Conservation (phyloP, 2,329 filamentous ascomycete species). For the Calonectria ilicicola region DNA sequence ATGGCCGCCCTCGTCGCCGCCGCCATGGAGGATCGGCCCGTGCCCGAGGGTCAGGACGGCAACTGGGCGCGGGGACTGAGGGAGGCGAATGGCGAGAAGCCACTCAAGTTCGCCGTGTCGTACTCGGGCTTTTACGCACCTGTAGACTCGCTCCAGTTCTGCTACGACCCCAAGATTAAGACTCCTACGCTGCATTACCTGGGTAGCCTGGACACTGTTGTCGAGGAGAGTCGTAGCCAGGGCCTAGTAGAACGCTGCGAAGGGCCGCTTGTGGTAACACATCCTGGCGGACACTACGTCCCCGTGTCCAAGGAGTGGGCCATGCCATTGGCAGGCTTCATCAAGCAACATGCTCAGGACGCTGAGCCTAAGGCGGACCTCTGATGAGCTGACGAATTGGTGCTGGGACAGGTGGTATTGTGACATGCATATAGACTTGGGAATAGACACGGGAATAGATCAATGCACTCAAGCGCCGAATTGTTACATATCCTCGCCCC, state of each 20-base stretch:
- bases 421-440: constrained; percentile 21
- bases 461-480: constrained; percentile 38
- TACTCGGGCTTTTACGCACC: constrained; percentile 84
- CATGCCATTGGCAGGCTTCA: constrained; percentile 79
- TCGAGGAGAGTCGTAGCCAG: constrained; percentile 80
- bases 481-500: constrained; percentile 46
- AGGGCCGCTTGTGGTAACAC: constrained; percentile 68
- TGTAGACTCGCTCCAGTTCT: constrained; percentile 69
- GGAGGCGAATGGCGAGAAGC: constrained; percentile 58
- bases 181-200: constrained; percentile 87
- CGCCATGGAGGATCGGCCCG: constrained; percentile 69
- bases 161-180: constrained; percentile 78
- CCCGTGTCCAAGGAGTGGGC: constrained; percentile 86
- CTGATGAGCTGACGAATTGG: constrained; percentile 20
- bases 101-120: constrained; percentile 77
- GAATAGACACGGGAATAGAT: constrained; percentile 40
- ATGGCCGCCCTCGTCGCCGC: constrained; percentile 79
- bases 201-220: constrained; percentile 87
- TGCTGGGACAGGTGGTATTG: constrained; percentile 7
- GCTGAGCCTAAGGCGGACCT: constrained; percentile 41
- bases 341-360: constrained; percentile 57
- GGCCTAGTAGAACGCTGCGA: constrained; percentile 75
- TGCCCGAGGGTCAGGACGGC: constrained; percentile 44
- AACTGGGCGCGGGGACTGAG: constrained; percentile 60
- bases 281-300: constrained; percentile 92